A percentile compares a stretch with the other conserved stretches of the same genome.
phyloP scores from a whole-genome alignment of 331 rosid species.

The Dryas integrifolia region DNA sequence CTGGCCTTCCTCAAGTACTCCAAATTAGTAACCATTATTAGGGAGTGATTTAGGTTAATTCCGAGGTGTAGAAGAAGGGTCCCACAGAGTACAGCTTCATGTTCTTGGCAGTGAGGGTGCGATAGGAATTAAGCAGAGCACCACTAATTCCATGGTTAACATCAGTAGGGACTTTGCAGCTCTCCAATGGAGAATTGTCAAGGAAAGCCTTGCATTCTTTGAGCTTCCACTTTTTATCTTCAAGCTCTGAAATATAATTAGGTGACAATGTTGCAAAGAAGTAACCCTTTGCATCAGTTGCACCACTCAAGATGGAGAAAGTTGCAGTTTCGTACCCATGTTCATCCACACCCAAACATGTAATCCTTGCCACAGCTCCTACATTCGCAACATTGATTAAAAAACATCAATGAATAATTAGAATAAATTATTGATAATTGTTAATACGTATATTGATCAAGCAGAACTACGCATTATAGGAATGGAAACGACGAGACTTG shows the following conservation, averaged over 20 bases:
- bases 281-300: slow-evolving; percentile 31
- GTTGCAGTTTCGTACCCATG: slow-evolving; percentile 12
- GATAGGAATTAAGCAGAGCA: slow-evolving; percentile 38
- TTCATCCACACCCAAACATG: slow-evolving; percentile 26
- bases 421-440: too few relatives aligned
- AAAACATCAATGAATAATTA: too few relatives aligned
- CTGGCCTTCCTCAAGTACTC: too few relatives aligned
- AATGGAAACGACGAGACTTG: too few relatives aligned
- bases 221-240: slow-evolving; percentile 15
- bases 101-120: slow-evolving; percentile 25
- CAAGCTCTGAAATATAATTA: background rate
- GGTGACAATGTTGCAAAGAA: slow-evolving; percentile 26
- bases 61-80: slow-evolving; percentile 47
- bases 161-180: slow-evolving; percentile 43
- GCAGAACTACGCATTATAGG: too few relatives aligned
- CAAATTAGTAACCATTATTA: slow-evolving; percentile 12
- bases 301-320: slow-evolving; percentile 15
- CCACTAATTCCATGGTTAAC: slow-evolving; percentile 47
- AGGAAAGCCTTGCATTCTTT: slow-evolving; percentile 27
- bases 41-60: slow-evolving; percentile 8
- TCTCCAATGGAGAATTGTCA: slow-evolving; percentile 29
- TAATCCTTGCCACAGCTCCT: slow-evolving; percentile 32
- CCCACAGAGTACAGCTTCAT: slow-evolving; percentile 36
- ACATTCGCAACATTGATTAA: background rate
- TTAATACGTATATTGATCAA: too few relatives aligned